These are phyloP conservation scores for Coprinopsis strossmayeri DNA, from an alignment of 768 basidiomycete genomes.

Conservation along the genomic window DNA sequence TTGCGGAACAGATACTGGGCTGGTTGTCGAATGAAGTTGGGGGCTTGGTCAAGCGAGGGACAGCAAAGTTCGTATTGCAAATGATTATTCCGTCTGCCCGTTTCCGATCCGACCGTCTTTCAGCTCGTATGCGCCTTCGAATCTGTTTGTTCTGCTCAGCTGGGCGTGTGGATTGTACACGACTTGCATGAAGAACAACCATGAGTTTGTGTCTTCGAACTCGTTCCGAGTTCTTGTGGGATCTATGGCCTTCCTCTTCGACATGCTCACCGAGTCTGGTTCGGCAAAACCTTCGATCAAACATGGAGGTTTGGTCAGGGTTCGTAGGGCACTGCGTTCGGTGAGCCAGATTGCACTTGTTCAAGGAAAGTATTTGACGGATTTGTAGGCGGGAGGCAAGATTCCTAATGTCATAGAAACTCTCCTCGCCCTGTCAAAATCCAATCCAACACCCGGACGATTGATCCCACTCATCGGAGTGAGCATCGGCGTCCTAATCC, in stretches of 20 bases:
- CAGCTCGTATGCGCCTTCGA: slow-evolving; percentile 51
- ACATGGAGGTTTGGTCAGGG: slow-evolving; percentile 52
- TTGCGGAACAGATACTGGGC: slow-evolving; percentile 64
- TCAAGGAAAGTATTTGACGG: too few relatives aligned
- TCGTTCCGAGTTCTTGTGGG: slow-evolving; percentile 47
- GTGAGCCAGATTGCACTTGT: too few relatives aligned
- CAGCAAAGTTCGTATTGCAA: slow-evolving; percentile 43
- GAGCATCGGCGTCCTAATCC: slow-evolving; percentile 62
- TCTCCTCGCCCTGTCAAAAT: slow-evolving; percentile 45
- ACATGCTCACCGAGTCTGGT: slow-evolving; percentile 48
- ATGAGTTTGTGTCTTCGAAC: slow-evolving; percentile 38
- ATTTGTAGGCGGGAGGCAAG: slow-evolving; percentile 29
- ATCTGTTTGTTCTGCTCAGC: slow-evolving; percentile 62
- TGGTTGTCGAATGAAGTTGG: slow-evolving; percentile 71
- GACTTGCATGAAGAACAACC: slow-evolving; percentile 37
- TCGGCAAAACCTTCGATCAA: slow-evolving; percentile 53
- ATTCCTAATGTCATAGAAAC: slow-evolving; percentile 47
- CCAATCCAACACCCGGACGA: slow-evolving; percentile 32
- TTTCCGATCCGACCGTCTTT: slow-evolving; percentile 8
- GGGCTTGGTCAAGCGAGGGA: slow-evolving; percentile 44
- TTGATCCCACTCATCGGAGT: slow-evolving; percentile 56
- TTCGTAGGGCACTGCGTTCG: slow-evolving; percentile 62
- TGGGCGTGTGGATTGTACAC: slow-evolving; percentile 66
- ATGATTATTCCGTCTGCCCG: slow-evolving; percentile 4
- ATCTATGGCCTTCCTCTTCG: slow-evolving; percentile 55